Base-by-base conservation (phyloP, 73 alveolate species). In the Paramecium caudatum region DNA sequence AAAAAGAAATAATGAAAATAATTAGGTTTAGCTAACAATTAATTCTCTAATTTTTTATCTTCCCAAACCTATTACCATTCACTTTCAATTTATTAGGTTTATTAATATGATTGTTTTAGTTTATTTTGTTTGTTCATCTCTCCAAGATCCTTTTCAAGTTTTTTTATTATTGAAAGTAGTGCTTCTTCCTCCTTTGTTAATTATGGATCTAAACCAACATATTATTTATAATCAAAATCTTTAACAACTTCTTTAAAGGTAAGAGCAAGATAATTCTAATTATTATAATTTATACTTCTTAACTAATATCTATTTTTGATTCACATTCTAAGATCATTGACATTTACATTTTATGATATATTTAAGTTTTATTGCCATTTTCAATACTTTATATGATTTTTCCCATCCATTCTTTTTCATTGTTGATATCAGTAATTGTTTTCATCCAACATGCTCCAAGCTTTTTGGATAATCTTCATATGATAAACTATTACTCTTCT, bases 111-210 rank as follows among this genome's bases (percentile, higher is more conserved):
- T 23, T 55, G n/a, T 55, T 55, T 55, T 0, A 55, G 32, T 55
- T 55, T 55, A 8, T 55, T 55, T 55, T 65, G 27, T 43, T 65
- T 65, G 25, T 65, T 33, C 55, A 65, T 30, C 0, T 65, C 83
- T 10, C 83, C 83, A 13, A 65, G 34, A 65, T 65, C 83, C 49
- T 36, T 65, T 36, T 65, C 83, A n/a, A 65, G 15, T 13, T 65
- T 36, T 33, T 65, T 65, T 1, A 65, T 65, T 33, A 65, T 65
- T 34, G 27, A 32, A 15, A 65, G 34, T 9, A 65, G 34, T 0
- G 83, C 27, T 43, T 65, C 83, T 36, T 65, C 83, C 17, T 65
- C 83, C 23, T 9, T 65, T 65, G 83, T 65, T 15, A 65, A 65
- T 2, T 5, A 13, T 9, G 16, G 48, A 32, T 32, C 55, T 12